Percentiles rank a stretch among this genome's conserved stretches.
Evolutionary conservation across 495 filamentous ascomycete species (phyloP).

Genomic region (Cercophora scortea): DNA sequence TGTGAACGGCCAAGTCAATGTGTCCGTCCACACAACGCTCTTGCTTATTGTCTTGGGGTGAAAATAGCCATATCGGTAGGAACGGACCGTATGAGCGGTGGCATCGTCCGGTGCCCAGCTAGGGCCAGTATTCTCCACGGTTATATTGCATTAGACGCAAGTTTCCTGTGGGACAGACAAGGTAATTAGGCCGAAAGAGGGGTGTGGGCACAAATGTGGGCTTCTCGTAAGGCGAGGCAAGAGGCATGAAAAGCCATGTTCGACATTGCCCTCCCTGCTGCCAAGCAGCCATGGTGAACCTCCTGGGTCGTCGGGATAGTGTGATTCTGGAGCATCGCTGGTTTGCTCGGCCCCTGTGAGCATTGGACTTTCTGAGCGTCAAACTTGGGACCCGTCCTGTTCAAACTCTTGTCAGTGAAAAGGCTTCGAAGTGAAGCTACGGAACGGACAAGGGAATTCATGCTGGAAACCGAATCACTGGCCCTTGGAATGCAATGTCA

Average conservation of each 20-base stretch:
- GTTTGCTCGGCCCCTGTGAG: not conserved
- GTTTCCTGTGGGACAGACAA: slow-evolving; percentile 5
- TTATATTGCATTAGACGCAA: slow-evolving; percentile 15
- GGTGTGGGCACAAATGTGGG: slow-evolving; percentile 5
- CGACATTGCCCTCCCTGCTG: no score
- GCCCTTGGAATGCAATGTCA: no score
- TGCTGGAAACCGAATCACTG: no score
- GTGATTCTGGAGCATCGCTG: not conserved
- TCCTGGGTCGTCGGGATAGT: not conserved
- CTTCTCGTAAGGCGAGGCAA: slow-evolving; percentile 7
- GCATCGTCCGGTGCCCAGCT: slow-evolving; percentile 14
- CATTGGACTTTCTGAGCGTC: not conserved
- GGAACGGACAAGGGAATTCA: no score
- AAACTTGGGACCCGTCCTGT: not conserved
- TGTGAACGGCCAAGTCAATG: slow-evolving; percentile 15
- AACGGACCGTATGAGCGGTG: slow-evolving; percentile 37
- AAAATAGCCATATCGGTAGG: slow-evolving; percentile 36
- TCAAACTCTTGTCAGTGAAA: no score
- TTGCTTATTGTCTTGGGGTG: slow-evolving; percentile 17
- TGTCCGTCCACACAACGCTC: slow-evolving; percentile 3
- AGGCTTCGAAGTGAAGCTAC: no score
- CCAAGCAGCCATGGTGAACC: no score
- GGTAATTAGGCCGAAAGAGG: slow-evolving; percentile 11
- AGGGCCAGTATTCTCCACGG: slow-evolving; percentile 4
- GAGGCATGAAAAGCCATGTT: not conserved